Percentiles rank a stretch among this genome's conserved stretches.
Conservation (phyloP, 2,329 filamentous ascomycete genomes). For the Colletotrichum orbiculare region DNA sequence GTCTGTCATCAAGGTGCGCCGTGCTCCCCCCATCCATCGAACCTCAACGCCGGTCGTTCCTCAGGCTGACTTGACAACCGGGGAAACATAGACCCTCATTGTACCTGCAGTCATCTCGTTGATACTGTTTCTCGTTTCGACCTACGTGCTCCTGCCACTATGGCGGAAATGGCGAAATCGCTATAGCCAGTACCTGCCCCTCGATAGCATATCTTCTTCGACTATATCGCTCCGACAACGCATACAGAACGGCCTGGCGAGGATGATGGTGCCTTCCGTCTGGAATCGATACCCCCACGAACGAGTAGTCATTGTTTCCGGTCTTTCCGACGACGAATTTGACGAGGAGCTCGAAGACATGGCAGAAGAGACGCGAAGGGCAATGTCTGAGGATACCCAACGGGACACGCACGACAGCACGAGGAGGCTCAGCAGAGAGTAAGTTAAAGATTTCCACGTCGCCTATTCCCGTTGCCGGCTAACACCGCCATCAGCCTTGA, state of each 20-base stretch:
- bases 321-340: conserved; percentile 61
- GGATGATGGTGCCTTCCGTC: conserved; percentile 56
- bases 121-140: conserved; percentile 72
- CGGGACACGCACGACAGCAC: conserved; percentile 58
- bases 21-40: conserved; percentile 38
- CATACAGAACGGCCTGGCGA: conserved; percentile 54
- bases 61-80: conserved; percentile 25
- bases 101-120: conserved; percentile 78
- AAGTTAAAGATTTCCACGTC: conserved; percentile 43
- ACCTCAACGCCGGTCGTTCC: conserved; percentile 24
- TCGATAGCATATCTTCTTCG: conserved; percentile 70
- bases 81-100: conserved; percentile 68
- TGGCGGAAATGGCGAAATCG: conserved; percentile 77
- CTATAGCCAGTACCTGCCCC: conserved; percentile 79
- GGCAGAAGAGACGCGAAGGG: conserved; percentile 58
- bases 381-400: conserved; percentile 50
- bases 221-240: conserved; percentile 66
- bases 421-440: conserved; percentile 80
- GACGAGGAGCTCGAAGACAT: conserved; percentile 76
- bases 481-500: conserved; percentile 63
- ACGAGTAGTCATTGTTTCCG: conserved; percentile 54
- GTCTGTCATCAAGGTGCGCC: conserved; percentile 49
- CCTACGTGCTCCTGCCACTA: conserved; percentile 73
- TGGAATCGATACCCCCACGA: conserved; percentile 59
- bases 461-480: background rate